Percentiles rank a stretch among this genome's conserved stretches.
These are phyloP conservation scores for Daldinia caldariorum DNA, from an alignment of 495 filamentous ascomycete genomes.

Conservation along the genomic window DNA sequence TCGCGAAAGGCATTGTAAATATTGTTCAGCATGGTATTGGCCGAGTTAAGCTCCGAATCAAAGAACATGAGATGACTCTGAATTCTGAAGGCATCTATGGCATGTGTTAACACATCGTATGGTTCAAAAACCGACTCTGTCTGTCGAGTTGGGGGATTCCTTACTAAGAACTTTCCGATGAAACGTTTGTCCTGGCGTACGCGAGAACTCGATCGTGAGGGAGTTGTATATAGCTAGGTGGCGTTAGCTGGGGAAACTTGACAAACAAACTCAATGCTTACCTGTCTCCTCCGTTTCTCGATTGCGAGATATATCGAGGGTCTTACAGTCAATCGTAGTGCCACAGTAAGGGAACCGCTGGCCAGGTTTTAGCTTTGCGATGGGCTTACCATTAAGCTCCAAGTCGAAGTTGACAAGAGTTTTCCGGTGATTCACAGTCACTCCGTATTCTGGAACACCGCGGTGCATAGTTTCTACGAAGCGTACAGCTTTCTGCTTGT, in stretches of 20 bases:
- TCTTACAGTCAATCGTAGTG: slow-evolving; percentile 74
- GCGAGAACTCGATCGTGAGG: slow-evolving; percentile 78
- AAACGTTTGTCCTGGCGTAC: slow-evolving; percentile 75
- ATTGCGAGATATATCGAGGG: slow-evolving; percentile 70
- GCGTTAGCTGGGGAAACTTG: slow-evolving; percentile 24
- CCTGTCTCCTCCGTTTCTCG: slow-evolving; percentile 44
- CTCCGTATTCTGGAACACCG: slow-evolving; percentile 81
- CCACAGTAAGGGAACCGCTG: slow-evolving; percentile 88
- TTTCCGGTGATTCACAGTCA: slow-evolving; percentile 79
- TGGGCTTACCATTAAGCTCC: slow-evolving; percentile 61
- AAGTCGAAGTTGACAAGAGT: slow-evolving; percentile 86
- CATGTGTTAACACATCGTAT: slow-evolving; percentile 31
- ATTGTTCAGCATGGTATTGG: slow-evolving; percentile 73
- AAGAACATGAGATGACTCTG: slow-evolving; percentile 90
- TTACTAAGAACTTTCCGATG: slow-evolving; percentile 79
- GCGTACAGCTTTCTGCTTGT: slow-evolving; percentile 66
- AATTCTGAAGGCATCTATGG: slow-evolving; percentile 76
- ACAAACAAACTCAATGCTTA: slow-evolving; percentile 17
- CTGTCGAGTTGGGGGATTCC: slow-evolving; percentile 47
- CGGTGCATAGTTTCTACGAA: slow-evolving; percentile 83
- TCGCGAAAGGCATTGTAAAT: slow-evolving; percentile 78
- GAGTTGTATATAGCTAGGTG: slow-evolving; percentile 63
- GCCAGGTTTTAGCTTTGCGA: slow-evolving; percentile 61
- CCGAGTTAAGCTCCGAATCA: slow-evolving; percentile 81
- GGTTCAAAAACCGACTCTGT: slow-evolving; percentile 65